phyloP scores from a whole-genome alignment of 2,329 filamentous ascomycete genomes.

The Parastagonospora avenae region DNA sequence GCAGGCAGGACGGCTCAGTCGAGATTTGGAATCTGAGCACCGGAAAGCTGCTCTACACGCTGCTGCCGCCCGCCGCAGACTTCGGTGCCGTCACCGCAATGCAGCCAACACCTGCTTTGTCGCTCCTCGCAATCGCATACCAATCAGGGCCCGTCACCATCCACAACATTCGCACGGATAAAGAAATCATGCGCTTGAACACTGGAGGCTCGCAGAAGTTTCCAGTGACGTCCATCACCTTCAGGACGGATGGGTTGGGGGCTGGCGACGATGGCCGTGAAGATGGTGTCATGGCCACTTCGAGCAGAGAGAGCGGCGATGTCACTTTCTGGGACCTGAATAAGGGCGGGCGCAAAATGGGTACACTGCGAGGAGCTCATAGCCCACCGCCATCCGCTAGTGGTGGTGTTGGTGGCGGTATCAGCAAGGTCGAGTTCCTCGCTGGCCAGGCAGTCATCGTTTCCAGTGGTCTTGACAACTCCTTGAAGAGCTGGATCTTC shows the following conservation, averaged over 20 bases:
- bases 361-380: constrained; percentile 85
- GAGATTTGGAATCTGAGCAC: constrained; percentile 98
- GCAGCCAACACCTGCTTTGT: constrained; percentile 81
- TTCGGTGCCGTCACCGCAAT: constrained; percentile 86
- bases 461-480: constrained; percentile 91
- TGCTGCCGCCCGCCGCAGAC: constrained; percentile 74
- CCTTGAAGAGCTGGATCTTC: constrained; percentile 94
- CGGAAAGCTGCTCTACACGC: constrained; percentile 86
- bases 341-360: constrained; percentile 81
- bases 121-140: constrained; percentile 86
- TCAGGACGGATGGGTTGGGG: constrained; percentile 86
- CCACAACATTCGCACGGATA: constrained; percentile 81
- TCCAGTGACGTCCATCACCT: constrained; percentile 81
- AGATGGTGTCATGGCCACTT: constrained; percentile 92
- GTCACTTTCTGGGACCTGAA: constrained; percentile 97
- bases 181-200: constrained; percentile 70
- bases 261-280: constrained; percentile 83
- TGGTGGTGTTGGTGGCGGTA: constrained; percentile 69
- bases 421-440: constrained; percentile 88
- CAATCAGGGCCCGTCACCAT: constrained; percentile 77
- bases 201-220: constrained; percentile 65
- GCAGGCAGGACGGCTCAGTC: constrained; percentile 82
- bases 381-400: constrained; percentile 68
- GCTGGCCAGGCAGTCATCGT: constrained; percentile 86
- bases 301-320: constrained; percentile 78